Conservation (phyloP, 805 yeast species). For the Isabelozyma rhagii region DNA sequence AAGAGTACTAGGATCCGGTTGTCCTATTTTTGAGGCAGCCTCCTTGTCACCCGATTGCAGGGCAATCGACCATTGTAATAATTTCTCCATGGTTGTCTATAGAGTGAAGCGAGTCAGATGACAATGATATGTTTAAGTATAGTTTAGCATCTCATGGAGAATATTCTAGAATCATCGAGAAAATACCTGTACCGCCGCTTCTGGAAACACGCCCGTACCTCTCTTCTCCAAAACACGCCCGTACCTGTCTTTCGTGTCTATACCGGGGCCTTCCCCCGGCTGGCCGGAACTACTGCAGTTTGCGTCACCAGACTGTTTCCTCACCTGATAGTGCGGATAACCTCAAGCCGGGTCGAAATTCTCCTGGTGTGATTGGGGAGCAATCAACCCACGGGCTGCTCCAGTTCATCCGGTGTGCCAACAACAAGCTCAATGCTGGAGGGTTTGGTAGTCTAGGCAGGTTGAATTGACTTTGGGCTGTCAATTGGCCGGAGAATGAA, state of each 20-base stretch:
- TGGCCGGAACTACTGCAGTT: not conserved
- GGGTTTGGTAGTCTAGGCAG: too few species aligned
- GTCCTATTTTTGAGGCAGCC: constrained; percentile 58
- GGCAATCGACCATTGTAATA: constrained; percentile 88
- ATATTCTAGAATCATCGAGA: not conserved
- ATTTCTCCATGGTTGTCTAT: constrained; percentile 66
- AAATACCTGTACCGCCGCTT: not conserved
- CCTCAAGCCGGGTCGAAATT: not conserved
- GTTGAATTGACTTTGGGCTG: not conserved
- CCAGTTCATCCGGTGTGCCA: too few species aligned
- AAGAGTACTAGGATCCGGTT: constrained; percentile 76
- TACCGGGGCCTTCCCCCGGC: not conserved
- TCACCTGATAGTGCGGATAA: constrained; percentile 3
- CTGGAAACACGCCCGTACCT: not conserved
- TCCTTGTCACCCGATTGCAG: constrained; percentile 71
- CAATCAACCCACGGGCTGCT: not conserved
- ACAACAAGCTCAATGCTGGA: too few species aligned
- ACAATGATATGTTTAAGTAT: not conserved
- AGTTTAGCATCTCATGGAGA: not conserved
- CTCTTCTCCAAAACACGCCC: not conserved
- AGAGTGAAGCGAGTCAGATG: not conserved
- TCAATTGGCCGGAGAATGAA: not conserved
- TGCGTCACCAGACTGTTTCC: not conserved
- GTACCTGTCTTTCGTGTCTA: not conserved
- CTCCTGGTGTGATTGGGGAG: not conserved